Evolutionary conservation across 768 basidiomycete species (phyloP).

Genomic region (Collybiopsis luxurians): DNA sequence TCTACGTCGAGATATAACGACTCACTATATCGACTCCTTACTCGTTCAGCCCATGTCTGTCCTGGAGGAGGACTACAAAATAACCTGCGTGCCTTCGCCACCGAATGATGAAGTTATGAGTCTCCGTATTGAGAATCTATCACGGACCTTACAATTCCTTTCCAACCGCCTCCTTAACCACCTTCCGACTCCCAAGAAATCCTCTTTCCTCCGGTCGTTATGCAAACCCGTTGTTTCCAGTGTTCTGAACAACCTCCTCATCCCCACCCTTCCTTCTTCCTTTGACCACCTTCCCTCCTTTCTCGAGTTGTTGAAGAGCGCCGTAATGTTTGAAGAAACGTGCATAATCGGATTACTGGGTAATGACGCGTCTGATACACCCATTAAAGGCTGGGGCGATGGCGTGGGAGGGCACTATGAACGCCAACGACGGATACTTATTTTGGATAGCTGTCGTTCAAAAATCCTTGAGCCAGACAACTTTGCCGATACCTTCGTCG

Average conservation of each 20-base stretch:
- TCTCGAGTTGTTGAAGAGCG: constrained; percentile 51
- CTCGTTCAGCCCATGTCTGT: constrained; percentile 52
- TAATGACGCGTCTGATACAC: constrained; percentile 42
- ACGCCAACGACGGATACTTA: constrained; percentile 60
- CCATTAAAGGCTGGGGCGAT: constrained; percentile 68
- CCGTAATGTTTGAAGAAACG: constrained; percentile 64
- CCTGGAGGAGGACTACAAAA: constrained; percentile 35
- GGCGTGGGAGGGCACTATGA: constrained; percentile 76
- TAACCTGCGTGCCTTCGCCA: constrained; percentile 47
- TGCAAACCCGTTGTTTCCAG: constrained; percentile 58
- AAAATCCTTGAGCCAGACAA: constrained; percentile 47
- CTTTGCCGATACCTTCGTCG: constrained; percentile 37
- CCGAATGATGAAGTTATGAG: constrained; percentile 35
- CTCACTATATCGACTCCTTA: constrained; percentile 56
- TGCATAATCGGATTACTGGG: constrained; percentile 50
- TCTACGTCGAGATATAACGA: constrained; percentile 62
- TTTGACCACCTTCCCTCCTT: constrained; percentile 60
- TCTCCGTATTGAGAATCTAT: constrained; percentile 53
- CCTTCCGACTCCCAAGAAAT: constrained; percentile 45
- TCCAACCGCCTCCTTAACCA: constrained; percentile 51
- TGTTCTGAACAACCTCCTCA: constrained; percentile 63
- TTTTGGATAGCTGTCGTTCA: constrained; percentile 60
- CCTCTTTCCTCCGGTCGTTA: constrained; percentile 53
- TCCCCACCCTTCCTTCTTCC: constrained; percentile 68
- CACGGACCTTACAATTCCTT: constrained; percentile 62